A percentile compares a stretch with the other conserved stretches of the same genome.
These are phyloP conservation scores for Melianthus villosus DNA, from an alignment of 441 rosid species.

Conservation along the genomic window DNA sequence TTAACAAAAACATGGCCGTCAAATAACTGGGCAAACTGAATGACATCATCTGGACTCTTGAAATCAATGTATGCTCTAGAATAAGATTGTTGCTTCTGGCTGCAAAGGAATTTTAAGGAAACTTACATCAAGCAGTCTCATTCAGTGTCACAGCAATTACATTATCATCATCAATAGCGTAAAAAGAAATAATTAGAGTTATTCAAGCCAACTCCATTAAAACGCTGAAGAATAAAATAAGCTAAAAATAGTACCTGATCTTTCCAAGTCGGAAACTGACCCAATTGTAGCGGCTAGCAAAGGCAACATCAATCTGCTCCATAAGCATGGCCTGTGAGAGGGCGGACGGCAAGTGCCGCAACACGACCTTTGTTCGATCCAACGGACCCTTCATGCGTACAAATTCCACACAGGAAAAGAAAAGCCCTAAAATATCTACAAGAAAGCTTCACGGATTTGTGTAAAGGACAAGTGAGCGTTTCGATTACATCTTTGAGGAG, in stretches of 20 bases:
- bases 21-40: constrained; percentile 60
- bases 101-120: constrained; percentile 17
- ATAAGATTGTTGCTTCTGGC: constrained; percentile 43
- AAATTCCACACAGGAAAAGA: too few species aligned
- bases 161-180: background rate
- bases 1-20: constrained; percentile 62
- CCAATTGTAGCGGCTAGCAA: constrained; percentile 47
- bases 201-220: background rate
- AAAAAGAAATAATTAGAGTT: background rate
- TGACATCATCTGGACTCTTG: constrained; percentile 42
- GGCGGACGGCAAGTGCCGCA: constrained; percentile 55
- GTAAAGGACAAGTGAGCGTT: too few species aligned
- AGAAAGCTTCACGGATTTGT: too few species aligned
- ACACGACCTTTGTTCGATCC: constrained; percentile 62
- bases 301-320: constrained; percentile 43
- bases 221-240: background rate
- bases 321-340: constrained; percentile 28
- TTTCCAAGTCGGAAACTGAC: constrained; percentile 44
- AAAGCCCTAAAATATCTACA: too few species aligned
- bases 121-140: constrained; percentile 6
- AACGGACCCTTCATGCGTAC: constrained; percentile 36
- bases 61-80: constrained; percentile 61
- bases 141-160: background rate
- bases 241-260: constrained; percentile 27
- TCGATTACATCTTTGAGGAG: too few species aligned